phyloP scores from a whole-genome alignment of 805 yeast species.

The Candida arabinofermentans region DNA sequence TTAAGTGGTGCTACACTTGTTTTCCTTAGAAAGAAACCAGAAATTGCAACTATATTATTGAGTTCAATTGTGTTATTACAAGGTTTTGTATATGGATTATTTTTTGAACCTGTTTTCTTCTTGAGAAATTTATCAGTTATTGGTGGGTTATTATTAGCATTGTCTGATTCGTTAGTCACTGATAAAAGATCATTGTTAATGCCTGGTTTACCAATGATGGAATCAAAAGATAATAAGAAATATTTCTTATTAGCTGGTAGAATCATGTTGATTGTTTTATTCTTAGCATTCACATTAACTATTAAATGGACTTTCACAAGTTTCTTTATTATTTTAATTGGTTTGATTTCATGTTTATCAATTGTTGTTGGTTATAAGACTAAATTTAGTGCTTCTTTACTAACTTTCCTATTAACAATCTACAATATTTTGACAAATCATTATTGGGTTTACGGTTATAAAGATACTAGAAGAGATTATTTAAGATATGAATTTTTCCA shows the following conservation, averaged over 20 bases:
- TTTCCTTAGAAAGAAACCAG: conserved; percentile 62
- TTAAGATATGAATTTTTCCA: conserved; percentile 92
- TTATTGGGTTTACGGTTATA: conserved; percentile 76
- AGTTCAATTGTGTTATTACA: conserved; percentile 72
- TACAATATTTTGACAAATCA: conserved; percentile 81
- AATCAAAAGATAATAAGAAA: conserved; percentile 69
- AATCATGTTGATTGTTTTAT: conserved; percentile 76
- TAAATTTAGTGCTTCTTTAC: conserved; percentile 72
- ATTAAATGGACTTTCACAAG: conserved; percentile 68
- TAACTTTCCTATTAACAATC: conserved; percentile 64
- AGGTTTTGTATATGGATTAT: conserved; percentile 84
- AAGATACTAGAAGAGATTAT: conserved; percentile 79
- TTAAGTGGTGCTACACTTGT: conserved; percentile 65
- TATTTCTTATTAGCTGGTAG: conserved; percentile 86
- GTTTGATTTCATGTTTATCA: conserved; percentile 65
- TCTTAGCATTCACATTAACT: conserved; percentile 77
- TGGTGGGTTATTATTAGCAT: conserved; percentile 86
- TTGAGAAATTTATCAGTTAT: conserved; percentile 84
- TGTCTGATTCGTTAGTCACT: conserved; percentile 80
- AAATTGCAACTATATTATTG: conserved; percentile 66
- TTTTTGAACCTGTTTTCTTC: conserved; percentile 76
- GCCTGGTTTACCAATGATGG: conserved; percentile 75
- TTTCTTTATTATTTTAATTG: conserved; percentile 60
- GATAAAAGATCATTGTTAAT: conserved; percentile 61
- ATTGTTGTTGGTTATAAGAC: conserved; percentile 93